These are phyloP conservation scores for Aspergillus viridinutans DNA, from an alignment of 2,329 filamentous ascomycete species.

Conservation along the genomic window DNA sequence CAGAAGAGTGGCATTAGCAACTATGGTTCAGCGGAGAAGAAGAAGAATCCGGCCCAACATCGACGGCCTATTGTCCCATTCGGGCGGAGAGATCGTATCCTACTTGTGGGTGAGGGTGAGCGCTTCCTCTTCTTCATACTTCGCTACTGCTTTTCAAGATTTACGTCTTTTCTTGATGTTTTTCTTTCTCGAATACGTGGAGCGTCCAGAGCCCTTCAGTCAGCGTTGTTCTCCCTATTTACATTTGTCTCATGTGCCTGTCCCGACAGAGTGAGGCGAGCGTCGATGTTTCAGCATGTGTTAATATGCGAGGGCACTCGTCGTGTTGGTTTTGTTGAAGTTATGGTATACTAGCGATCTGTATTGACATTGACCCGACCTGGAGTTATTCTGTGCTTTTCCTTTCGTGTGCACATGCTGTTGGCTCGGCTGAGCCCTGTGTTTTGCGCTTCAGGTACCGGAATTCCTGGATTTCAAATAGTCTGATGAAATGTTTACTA, in stretches of 20 bases:
- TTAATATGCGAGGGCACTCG: background rate
- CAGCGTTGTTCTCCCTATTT: background rate
- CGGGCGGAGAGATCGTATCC: slow-evolving; percentile 37
- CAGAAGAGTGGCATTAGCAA: slow-evolving; percentile 2
- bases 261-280: background rate
- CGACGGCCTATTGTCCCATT: slow-evolving; percentile 38
- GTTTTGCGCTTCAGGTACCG: background rate
- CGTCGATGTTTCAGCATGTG: background rate
- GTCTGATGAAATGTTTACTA: slow-evolving; percentile 9
- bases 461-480: background rate
- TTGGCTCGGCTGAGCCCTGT: background rate
- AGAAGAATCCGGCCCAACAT: slow-evolving; percentile 15
- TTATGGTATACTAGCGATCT: background rate
- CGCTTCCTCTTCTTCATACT: slow-evolving; percentile 11
- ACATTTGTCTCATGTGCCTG: background rate
- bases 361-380: background rate
- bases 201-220: background rate
- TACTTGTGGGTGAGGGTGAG: slow-evolving; percentile 45
- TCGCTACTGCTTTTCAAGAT: slow-evolving; percentile 2
- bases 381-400: too few species aligned
- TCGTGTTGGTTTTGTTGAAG: background rate
- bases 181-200: slow-evolving; percentile 2
- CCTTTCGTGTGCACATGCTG: too few species aligned
- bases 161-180: slow-evolving; percentile 1
- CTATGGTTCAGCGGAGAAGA: slow-evolving; percentile 5